Conservation (phyloP, 2,329 filamentous ascomycete species). For the Trichocomaceae sp. region DNA sequence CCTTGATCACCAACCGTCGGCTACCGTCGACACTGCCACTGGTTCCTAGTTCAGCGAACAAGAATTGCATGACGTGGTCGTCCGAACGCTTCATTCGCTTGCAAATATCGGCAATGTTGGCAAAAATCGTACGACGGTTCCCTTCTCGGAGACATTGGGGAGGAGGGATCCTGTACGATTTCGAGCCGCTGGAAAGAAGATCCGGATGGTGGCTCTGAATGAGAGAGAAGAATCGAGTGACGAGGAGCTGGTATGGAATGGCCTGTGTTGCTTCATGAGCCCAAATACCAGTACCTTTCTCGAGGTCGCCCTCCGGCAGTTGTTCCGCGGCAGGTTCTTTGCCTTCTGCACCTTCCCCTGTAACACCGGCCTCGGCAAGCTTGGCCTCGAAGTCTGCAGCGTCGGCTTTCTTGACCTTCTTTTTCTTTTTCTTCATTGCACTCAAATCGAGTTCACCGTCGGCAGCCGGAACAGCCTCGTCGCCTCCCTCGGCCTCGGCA, state of each 20-base stretch:
- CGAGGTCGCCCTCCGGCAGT: slow-evolving; percentile 66
- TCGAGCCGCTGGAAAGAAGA: slow-evolving; percentile 77
- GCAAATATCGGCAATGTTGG: slow-evolving; percentile 97
- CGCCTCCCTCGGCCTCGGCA: slow-evolving; percentile 41
- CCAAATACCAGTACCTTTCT: slow-evolving; percentile 86
- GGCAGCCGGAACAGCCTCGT: slow-evolving; percentile 44
- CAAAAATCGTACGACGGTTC: slow-evolving; percentile 99
- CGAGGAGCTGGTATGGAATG: slow-evolving; percentile 78
- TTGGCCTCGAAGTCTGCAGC: slow-evolving; percentile 61
- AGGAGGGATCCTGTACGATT: slow-evolving; percentile 98
- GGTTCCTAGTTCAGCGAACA: slow-evolving; percentile 97
- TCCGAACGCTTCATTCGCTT: slow-evolving; percentile 99
- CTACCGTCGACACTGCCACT: slow-evolving; percentile 90
- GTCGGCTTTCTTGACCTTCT: slow-evolving; percentile 58
- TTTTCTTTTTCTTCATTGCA: slow-evolving; percentile 81
- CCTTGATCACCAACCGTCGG: slow-evolving; percentile 93
- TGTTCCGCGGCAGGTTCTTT: slow-evolving; percentile 49
- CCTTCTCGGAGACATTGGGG: slow-evolving; percentile 98
- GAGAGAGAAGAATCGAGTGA: slow-evolving; percentile 88
- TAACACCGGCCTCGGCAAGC: slow-evolving; percentile 55
- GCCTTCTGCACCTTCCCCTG: slow-evolving; percentile 53
- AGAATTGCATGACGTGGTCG: slow-evolving; percentile 93
- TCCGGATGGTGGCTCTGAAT: slow-evolving; percentile 96
- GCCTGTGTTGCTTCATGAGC: slow-evolving; percentile 68
- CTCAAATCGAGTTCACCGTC: slow-evolving; percentile 59